These are phyloP conservation scores for Fusarium chaquense DNA, from an alignment of 2,329 filamentous ascomycete species.

Conservation along the genomic window DNA sequence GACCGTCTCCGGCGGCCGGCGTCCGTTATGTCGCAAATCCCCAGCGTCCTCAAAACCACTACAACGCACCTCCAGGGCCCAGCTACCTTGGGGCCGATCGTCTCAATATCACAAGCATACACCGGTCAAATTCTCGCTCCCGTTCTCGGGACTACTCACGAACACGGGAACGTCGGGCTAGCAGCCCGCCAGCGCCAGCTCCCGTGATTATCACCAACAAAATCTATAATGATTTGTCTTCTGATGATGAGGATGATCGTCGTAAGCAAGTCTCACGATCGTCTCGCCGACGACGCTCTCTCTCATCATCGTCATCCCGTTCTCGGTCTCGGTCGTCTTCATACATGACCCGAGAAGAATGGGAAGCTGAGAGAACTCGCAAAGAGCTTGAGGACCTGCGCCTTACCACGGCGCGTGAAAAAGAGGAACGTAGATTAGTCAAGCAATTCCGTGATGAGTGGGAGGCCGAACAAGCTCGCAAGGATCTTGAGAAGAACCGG, in stretches of 20 bases:
- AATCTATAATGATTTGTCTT: slow-evolving; percentile 63
- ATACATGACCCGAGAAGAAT: slow-evolving; percentile 59
- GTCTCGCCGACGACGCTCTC: slow-evolving; percentile 48
- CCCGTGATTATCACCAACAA: slow-evolving; percentile 71
- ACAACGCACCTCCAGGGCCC: slow-evolving; percentile 57
- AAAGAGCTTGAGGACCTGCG: slow-evolving; percentile 61
- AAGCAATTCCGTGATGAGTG: slow-evolving; percentile 59
- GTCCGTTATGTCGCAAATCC: slow-evolving; percentile 62
- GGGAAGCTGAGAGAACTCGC: slow-evolving; percentile 55
- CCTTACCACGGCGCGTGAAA: slow-evolving; percentile 55
- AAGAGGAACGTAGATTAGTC: slow-evolving; percentile 53
- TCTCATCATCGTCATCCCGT: slow-evolving; percentile 45
- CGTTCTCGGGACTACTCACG: slow-evolving; percentile 58
- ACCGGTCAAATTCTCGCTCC: slow-evolving; percentile 49
- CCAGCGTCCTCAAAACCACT: slow-evolving; percentile 52
- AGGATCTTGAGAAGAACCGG: slow-evolving; percentile 60
- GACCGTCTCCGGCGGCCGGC: slow-evolving; percentile 56
- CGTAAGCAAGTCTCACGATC: slow-evolving; percentile 49
- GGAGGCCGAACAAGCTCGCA: slow-evolving; percentile 55
- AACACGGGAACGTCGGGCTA: slow-evolving; percentile 61
- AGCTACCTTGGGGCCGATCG: slow-evolving; percentile 60
- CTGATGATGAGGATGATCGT: slow-evolving; percentile 53
- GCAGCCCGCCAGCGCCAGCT: slow-evolving; percentile 53
- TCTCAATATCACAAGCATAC: slow-evolving; percentile 58
- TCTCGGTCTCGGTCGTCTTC: slow-evolving; percentile 47